Evolutionary conservation across 257 asterid genomes (phyloP), one percentile per base, ranked within the genome.

Genomic region (Eucommia ulmoides): DNA sequence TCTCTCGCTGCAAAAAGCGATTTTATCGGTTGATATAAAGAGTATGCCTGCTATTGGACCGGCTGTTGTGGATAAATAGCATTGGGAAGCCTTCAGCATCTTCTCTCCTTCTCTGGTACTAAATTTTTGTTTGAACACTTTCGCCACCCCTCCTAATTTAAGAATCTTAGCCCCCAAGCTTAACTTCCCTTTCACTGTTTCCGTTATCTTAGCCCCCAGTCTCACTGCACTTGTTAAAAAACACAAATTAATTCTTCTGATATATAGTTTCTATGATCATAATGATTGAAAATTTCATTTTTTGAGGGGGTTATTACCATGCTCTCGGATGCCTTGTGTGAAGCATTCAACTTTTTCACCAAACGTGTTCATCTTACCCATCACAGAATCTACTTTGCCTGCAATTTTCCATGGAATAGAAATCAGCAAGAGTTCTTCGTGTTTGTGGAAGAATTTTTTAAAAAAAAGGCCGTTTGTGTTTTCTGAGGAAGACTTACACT

Each of bases 401-500:
- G 45, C 45, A 38, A 51, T 29, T 24, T 50, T 3, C 6, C 2
- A 38, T 3, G 2, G n/a, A 5, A 38, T 15, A 3, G 38, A 22
- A n/a, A 18, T 52, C 15, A 51, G 18, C 9, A 44, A 50, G 22
- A 9, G n/a, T 21, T 41, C 12, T 41, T 16, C 9, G 10, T 15
- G 15, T 20, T n/a, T 26, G 50, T 22, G 18, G 6, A 16, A 7
- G 16, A 10, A 3, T 15, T 33, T 19, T 22, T 9, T 45, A 19
- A 18, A 8, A 1, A 11, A 26, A 17, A 38, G 11, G 38, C 2
- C 3, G 17, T 38, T 14, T 15, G n/a, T 38, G 10, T 18, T 38
- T 38, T 6, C 3, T 15, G 23, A 29, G 19, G 17, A 9, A 24
- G 33, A 35, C 63, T 58, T 57, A 68, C 74, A 7, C n/a, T 54